A percentile compares a stretch with the other conserved stretches of the same genome.
These are phyloP conservation scores for Paecilomyces variotii DNA, from an alignment of 2,329 filamentous ascomycete species.

Conservation along the genomic window DNA sequence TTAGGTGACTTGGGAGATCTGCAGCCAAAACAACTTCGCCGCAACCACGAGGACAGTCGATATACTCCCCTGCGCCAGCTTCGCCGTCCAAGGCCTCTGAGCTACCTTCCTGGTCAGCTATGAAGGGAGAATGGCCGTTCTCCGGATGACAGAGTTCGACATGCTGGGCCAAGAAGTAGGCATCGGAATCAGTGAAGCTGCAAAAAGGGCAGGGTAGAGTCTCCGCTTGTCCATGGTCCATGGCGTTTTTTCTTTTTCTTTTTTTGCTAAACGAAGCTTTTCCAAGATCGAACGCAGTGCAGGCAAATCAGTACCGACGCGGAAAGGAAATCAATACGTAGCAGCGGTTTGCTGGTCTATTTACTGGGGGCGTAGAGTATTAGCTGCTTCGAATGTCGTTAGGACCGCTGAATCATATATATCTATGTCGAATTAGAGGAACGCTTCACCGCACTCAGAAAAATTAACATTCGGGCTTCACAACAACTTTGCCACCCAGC, in stretches of 20 bases:
- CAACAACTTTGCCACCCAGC: not conserved
- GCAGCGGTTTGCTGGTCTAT: not conserved
- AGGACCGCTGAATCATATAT: not conserved
- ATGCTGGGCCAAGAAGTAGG: slow-evolving; percentile 35
- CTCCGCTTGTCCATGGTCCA: slow-evolving; percentile 11
- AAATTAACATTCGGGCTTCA: not conserved
- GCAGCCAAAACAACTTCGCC: slow-evolving; percentile 47
- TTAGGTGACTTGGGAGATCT: slow-evolving; percentile 52
- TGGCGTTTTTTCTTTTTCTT: slow-evolving; percentile 3
- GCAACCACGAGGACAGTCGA: slow-evolving; percentile 52
- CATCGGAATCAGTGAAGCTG: slow-evolving; percentile 32
- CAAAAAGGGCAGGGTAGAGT: slow-evolving; percentile 37
- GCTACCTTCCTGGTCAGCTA: slow-evolving; percentile 10
- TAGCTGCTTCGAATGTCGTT: no score
- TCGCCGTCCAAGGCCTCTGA: slow-evolving; percentile 1
- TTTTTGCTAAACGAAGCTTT: not conserved
- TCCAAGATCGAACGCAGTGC: not conserved
- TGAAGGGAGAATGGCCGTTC: slow-evolving; percentile 18
- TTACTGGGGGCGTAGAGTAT: not conserved
- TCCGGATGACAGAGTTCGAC: slow-evolving; percentile 40
- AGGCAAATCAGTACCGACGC: not conserved
- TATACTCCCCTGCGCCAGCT: slow-evolving; percentile 29
- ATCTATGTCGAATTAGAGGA: not conserved
- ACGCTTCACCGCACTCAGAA: not conserved
- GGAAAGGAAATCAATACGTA: not conserved